phyloP scores from a whole-genome alignment of 2,329 filamentous ascomycete species.

The Arthroderma uncinatum region DNA sequence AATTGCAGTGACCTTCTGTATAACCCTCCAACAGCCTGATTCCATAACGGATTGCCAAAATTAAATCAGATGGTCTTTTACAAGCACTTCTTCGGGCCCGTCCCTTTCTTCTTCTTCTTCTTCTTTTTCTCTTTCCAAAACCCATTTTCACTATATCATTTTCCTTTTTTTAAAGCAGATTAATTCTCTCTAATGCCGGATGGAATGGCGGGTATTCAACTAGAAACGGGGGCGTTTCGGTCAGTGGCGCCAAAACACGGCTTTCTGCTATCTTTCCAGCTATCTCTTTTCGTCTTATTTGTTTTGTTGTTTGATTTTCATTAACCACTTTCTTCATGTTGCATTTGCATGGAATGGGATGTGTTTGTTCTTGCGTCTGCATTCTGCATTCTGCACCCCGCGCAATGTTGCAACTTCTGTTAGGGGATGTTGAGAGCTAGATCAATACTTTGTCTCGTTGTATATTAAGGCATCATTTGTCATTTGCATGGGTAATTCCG shows the following conservation, averaged over 20 bases:
- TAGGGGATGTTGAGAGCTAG: not conserved
- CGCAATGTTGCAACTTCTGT: not conserved
- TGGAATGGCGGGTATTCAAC: not conserved
- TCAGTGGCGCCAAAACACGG: conserved; percentile 3
- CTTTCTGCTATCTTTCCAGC: not conserved
- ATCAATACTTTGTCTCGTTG: not conserved
- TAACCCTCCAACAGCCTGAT: not conserved
- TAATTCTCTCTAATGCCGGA: conserved; percentile 1
- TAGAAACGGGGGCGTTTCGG: conserved; percentile 1
- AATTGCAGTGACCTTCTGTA: not conserved
- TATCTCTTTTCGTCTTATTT: not conserved
- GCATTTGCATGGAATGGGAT: conserved; percentile 2
- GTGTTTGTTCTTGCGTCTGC: not conserved
- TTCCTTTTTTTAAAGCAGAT: not conserved
- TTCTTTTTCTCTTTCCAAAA: not conserved
- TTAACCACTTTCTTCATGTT: not conserved
- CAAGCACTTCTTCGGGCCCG: not conserved
- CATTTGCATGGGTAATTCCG: not conserved
- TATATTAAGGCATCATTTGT: conserved; percentile 1
- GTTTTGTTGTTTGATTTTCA: not conserved
- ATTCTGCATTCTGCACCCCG: not conserved
- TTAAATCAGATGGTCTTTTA: not conserved
- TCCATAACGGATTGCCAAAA: not conserved
- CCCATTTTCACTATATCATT: not conserved
- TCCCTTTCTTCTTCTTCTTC: not conserved